Conservation (phyloP, 805 yeast genomes). For the Cephaloascus fragrans region DNA sequence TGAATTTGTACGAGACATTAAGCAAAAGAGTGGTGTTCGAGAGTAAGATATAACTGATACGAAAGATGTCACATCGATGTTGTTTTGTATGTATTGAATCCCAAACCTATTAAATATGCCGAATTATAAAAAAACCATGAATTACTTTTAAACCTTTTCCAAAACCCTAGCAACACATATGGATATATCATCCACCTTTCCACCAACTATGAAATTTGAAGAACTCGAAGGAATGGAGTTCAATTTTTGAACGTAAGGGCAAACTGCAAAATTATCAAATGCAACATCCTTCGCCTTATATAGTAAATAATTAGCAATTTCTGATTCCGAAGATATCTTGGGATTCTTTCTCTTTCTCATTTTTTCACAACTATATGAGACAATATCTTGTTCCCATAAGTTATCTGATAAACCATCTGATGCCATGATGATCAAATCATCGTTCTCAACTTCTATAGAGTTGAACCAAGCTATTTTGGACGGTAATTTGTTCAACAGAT, state of each 20-base stretch:
- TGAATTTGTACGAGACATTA: no score
- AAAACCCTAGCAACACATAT: constrained; percentile 37
- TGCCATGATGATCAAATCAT: constrained; percentile 36
- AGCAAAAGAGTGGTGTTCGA: no score
- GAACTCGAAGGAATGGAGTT: neutral
- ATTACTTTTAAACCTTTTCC: constrained; percentile 4
- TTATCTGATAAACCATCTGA: constrained; percentile 49
- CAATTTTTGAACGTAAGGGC: constrained; percentile 42
- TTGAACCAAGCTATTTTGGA: constrained; percentile 38
- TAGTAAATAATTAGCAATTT: constrained; percentile 28
- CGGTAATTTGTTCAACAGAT: constrained; percentile 29
- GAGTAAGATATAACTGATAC: no score
- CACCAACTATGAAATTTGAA: constrained; percentile 21
- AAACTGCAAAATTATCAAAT: constrained; percentile 40
- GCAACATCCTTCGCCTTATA: constrained; percentile 37
- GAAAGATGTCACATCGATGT: no score
- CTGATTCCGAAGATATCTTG: constrained; percentile 20
- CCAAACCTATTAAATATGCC: no score
- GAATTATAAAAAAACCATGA: no score
- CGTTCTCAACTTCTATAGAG: constrained; percentile 24
- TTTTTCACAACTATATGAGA: constrained; percentile 22
- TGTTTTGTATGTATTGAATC: no score
- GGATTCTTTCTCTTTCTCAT: constrained; percentile 12
- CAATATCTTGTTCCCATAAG: constrained; percentile 37
- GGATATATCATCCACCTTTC: constrained; percentile 46